Evolutionary conservation across 1,284 basidiomycete genomes (phyloP), one percentile per base, ranked within the genome.

Genomic region (Fomitopsis betulina): DNA sequence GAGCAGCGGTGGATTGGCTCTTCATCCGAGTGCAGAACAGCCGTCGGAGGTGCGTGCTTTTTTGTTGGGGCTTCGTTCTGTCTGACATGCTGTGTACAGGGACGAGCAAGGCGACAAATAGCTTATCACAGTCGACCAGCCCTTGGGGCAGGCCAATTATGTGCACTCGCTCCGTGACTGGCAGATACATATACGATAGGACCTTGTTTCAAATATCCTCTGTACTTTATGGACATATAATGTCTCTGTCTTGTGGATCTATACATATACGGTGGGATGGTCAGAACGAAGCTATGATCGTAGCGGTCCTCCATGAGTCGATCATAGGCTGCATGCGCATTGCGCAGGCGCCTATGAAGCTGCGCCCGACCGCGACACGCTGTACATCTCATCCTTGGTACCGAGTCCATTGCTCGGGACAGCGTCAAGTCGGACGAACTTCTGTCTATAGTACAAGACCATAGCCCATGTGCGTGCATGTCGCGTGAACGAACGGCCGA

Each of bases 21-120:
- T 96, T 96, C 71, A 86, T 96, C 57, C 81, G 94, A 0, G 94
- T 96, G 2, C 93, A 96, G 74, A 95, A 93, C 65, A 93, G 91
- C 64, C 78, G 90, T 19, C 64, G 69, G 23, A 62, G 70, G 70
- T 70, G 15, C 43, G 68, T 56, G 5, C 12, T 5, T 9, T 33
- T 6, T 9, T 53, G 23, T 45, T n/a, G n/a, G 25, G 13, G 13
- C 5, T 7, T 33, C 17, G n/a, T 9, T 9, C 13, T 5, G 32
- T 13, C 42, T 45, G 32, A 55, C 39, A n/a, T 4, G 49, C 13
- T 37, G 3, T n/a, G 30, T 39, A 19, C 25, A 57, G 56, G 13
- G 56, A 57, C 38, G 56, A 57, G 32, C 51, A 47, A 47, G 25
- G 17, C 17, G 40, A 53, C 25, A 47, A 10, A 13, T 47, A 47